Conservation (phyloP, 768 basidiomycete species). For the Russula dissimulans region DNA sequence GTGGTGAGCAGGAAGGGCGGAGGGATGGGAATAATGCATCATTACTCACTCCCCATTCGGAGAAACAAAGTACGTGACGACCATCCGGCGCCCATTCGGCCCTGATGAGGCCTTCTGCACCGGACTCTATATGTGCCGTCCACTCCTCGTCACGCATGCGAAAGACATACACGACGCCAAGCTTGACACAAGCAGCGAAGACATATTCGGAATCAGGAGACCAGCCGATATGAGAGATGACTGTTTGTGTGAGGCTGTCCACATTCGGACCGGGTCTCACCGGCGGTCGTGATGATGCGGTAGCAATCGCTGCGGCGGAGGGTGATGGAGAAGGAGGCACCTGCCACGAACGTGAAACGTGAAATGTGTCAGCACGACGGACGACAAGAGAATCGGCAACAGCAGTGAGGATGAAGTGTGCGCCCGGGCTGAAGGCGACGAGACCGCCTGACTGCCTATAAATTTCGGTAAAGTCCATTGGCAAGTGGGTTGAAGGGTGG, state of each 20-base stretch:
- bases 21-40: not conserved
- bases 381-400: constrained; percentile 73
- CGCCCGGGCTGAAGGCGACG: constrained; percentile 77
- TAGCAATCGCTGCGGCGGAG: constrained; percentile 34
- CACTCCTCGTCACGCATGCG: constrained; percentile 74
- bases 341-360: constrained; percentile 74
- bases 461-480: constrained; percentile 82
- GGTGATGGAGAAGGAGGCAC: constrained; percentile 47
- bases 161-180: constrained; percentile 64
- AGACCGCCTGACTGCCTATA: constrained; percentile 64
- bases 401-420: constrained; percentile 78
- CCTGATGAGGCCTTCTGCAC: constrained; percentile 75
- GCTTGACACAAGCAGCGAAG: constrained; percentile 67
- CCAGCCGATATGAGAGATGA: constrained; percentile 75
- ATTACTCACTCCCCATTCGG: constrained; percentile 81
- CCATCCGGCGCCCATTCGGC: constrained; percentile 91
- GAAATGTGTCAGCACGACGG: constrained; percentile 74
- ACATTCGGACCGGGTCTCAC: constrained; percentile 25
- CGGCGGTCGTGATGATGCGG: constrained; percentile 27
- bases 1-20: not conserved
- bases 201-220: constrained; percentile 84
- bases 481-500: too few species aligned
- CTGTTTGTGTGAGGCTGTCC: constrained; percentile 27
- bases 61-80: constrained; percentile 77
- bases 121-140: constrained; percentile 69